Conservation (phyloP, 208 protist species). For the Crithidia thermophila region DNA sequence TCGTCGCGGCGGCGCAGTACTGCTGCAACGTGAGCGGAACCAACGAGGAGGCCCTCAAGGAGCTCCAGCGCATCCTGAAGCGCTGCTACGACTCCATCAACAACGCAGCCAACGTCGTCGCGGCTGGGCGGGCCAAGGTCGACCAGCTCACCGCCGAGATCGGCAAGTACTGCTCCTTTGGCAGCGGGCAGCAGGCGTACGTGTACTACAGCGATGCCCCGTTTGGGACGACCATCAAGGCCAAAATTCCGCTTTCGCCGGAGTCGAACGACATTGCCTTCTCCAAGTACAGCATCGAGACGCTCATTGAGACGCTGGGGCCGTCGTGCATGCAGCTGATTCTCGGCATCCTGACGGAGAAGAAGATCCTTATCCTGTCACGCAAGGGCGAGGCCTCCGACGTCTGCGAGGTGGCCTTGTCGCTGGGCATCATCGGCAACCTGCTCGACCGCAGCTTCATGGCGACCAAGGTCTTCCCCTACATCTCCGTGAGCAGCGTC, state of each 20-base stretch:
- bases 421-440: slow-evolving; percentile 68
- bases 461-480: slow-evolving; percentile 78
- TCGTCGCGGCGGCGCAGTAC: slow-evolving; percentile 68
- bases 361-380: slow-evolving; percentile 79
- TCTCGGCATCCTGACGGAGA: slow-evolving; percentile 61
- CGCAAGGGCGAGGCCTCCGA: slow-evolving; percentile 61
- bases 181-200: slow-evolving; percentile 39
- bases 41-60: slow-evolving; percentile 44
- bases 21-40: slow-evolving; percentile 70
- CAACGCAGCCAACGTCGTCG: slow-evolving; percentile 29
- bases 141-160: slow-evolving; percentile 44
- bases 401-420: slow-evolving; percentile 71
- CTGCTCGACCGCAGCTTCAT: slow-evolving; percentile 67
- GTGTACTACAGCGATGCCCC: slow-evolving; percentile 45
- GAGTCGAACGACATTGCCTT: slow-evolving; percentile 53
- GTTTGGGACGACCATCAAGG: slow-evolving; percentile 50
- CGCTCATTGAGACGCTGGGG: slow-evolving; percentile 55
- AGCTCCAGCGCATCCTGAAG: slow-evolving; percentile 60
- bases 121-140: slow-evolving; percentile 26
- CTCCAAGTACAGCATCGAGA: slow-evolving; percentile 63
- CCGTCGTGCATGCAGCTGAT: slow-evolving; percentile 65
- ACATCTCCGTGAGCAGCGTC: slow-evolving; percentile 68
- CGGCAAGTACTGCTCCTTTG: slow-evolving; percentile 36
- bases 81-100: slow-evolving; percentile 62
- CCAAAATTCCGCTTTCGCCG: slow-evolving; percentile 54